A percentile compares a stretch with the other conserved stretches of the same genome.
These are phyloP conservation scores for Nicotiana tabacum DNA, from an alignment of 257 asterid genomes.

Conservation along the genomic window DNA sequence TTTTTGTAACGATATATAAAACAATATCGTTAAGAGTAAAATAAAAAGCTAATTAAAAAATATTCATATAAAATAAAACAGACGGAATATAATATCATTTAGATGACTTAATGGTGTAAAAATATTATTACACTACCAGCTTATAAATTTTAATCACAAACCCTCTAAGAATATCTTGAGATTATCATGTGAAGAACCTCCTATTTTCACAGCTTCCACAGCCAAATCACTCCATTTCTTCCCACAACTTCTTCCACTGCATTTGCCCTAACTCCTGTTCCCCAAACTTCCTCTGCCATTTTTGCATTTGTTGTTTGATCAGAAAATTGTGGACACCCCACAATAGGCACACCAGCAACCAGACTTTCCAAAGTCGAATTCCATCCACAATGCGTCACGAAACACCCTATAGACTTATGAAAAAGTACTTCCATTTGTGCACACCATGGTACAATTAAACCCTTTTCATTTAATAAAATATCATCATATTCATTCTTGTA, in stretches of 20 bases:
- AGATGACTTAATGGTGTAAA: no score
- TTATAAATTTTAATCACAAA: background rate
- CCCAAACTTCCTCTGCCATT: conserved; percentile 63
- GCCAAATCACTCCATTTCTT: conserved; percentile 42
- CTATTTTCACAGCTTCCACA: conserved; percentile 33
- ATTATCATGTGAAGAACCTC: conserved; percentile 46
- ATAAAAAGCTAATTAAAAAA: no score
- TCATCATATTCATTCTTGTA: background rate
- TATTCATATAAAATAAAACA: no score
- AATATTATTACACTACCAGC: no score
- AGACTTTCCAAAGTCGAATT: conserved; percentile 55
- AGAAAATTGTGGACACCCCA: conserved; percentile 45
- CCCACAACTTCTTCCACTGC: conserved; percentile 27
- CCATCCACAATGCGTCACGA: conserved; percentile 69
- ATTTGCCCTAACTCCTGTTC: conserved; percentile 43
- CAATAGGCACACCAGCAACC: conserved; percentile 44
- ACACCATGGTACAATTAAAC: conserved; percentile 55
- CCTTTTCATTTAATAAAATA: conserved; percentile 20
- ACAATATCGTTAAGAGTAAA: no score
- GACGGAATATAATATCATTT: no score
- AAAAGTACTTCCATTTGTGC: conserved; percentile 44
- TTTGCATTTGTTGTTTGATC: conserved; percentile 52
- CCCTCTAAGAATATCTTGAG: conserved; percentile 32
- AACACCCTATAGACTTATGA: conserved; percentile 49
- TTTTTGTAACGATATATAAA: no score